phyloP scores from a whole-genome alignment of 306 rosid species.

The Medicago arabica region DNA sequence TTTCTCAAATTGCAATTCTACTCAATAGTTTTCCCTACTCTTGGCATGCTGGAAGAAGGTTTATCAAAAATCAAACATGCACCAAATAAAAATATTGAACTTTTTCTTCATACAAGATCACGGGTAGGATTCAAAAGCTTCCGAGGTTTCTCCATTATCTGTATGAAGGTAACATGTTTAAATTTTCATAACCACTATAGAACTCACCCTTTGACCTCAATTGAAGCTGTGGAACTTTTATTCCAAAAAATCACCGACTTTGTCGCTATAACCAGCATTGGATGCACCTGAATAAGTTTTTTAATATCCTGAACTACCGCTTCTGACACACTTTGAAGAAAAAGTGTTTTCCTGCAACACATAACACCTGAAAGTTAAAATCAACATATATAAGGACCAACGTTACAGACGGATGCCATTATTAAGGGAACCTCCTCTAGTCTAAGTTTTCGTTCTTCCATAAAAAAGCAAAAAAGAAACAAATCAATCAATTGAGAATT shows the following conservation, averaged over 20 bases:
- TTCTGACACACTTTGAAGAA: constrained; percentile 72
- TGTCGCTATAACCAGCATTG: constrained; percentile 78
- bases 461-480: constrained; percentile 6
- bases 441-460: constrained; percentile 28
- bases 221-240: constrained; percentile 48
- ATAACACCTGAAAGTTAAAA: constrained; percentile 36
- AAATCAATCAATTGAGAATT: constrained; percentile 28
- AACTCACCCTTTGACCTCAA: constrained; percentile 67
- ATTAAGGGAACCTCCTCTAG: constrained; percentile 29
- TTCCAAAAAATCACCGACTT: constrained; percentile 70
- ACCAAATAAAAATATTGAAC: constrained; percentile 30
- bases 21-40: constrained; percentile 9
- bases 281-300: constrained; percentile 78
- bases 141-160: constrained; percentile 21
- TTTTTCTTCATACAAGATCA: constrained; percentile 19
- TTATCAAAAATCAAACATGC: constrained; percentile 25
- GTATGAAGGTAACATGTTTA: constrained; percentile 21
- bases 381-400: constrained; percentile 31
- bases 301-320: constrained; percentile 76
- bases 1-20: constrained; percentile 23
- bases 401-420: neutral
- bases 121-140: constrained; percentile 12
- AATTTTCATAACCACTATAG: constrained; percentile 27
- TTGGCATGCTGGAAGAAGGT: constrained; percentile 23
- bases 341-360: constrained; percentile 69